Percentiles rank a stretch among this genome's conserved stretches.
These are phyloP conservation scores for Cyberlindnera xishuangbannaensis DNA, from an alignment of 805 yeast species.

Conservation along the genomic window DNA sequence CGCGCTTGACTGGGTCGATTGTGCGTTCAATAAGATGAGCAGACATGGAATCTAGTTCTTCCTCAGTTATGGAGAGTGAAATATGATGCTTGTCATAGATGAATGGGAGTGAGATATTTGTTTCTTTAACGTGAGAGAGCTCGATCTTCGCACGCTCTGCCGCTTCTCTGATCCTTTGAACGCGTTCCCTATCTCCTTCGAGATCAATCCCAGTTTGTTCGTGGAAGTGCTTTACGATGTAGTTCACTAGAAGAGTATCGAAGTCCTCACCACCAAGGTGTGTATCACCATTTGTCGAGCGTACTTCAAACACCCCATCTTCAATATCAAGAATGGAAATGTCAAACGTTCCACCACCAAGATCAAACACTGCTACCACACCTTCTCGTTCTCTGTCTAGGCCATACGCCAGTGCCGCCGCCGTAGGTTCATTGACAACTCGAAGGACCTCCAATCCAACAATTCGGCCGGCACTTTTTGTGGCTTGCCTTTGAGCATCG, in stretches of 20 bases:
- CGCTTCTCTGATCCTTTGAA: slow-evolving; percentile 74
- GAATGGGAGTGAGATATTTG: slow-evolving; percentile 67
- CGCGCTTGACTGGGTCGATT: slow-evolving; percentile 66
- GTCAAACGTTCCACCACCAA: slow-evolving; percentile 87
- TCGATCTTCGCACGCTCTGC: slow-evolving; percentile 76
- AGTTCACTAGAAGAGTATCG: slow-evolving; percentile 54
- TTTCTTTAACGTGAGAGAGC: slow-evolving; percentile 55
- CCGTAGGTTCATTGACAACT: slow-evolving; percentile 80
- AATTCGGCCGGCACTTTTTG: slow-evolving; percentile 70
- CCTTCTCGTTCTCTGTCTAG: slow-evolving; percentile 44
- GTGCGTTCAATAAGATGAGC: slow-evolving; percentile 62
- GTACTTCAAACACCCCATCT: slow-evolving; percentile 75
- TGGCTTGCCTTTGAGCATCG: slow-evolving; percentile 78
- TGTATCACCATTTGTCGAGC: slow-evolving; percentile 80
- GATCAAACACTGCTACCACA: slow-evolving; percentile 53
- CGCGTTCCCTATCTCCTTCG: slow-evolving; percentile 34
- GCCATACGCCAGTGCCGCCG: slow-evolving; percentile 82
- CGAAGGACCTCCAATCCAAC: slow-evolving; percentile 74
- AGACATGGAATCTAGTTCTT: slow-evolving; percentile 62
- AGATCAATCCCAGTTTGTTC: slow-evolving; percentile 33
- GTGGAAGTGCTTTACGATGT: slow-evolving; percentile 53
- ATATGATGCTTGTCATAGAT: slow-evolving; percentile 58
- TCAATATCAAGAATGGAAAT: slow-evolving; percentile 73
- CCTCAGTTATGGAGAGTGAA: slow-evolving; percentile 52
- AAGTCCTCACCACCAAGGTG: slow-evolving; percentile 86